Evolutionary conservation across 2,329 filamentous ascomycete genomes (phyloP).

Genomic region (Didymella pinodella): DNA sequence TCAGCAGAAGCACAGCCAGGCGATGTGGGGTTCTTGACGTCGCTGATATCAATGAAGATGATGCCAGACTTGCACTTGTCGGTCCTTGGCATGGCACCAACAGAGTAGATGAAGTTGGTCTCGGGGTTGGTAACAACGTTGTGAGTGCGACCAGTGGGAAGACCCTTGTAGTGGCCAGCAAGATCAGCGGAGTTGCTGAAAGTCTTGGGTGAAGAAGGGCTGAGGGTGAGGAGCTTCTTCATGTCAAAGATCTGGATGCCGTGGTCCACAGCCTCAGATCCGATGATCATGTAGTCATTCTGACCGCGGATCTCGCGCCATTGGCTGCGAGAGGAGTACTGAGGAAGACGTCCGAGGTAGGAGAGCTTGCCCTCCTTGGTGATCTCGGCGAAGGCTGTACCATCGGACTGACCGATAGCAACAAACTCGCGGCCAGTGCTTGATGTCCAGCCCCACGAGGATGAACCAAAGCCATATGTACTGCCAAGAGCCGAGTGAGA

Average conservation of each 20-base stretch:
- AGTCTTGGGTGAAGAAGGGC: conserved; percentile 46
- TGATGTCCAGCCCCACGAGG: conserved; percentile 63
- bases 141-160: conserved; percentile 49
- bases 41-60: conserved; percentile 66
- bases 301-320: conserved; percentile 63
- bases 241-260: conserved; percentile 71
- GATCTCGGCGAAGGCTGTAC: conserved; percentile 64
- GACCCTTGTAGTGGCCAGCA: conserved; percentile 45
- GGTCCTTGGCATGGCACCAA: conserved; percentile 46
- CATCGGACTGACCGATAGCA: conserved; percentile 63
- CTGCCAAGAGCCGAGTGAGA: conserved; percentile 63
- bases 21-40: conserved; percentile 61
- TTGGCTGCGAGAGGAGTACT: conserved; percentile 55
- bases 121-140: conserved; percentile 51
- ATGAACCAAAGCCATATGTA: conserved; percentile 53
- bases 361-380: conserved; percentile 58
- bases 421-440: conserved; percentile 63
- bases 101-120: conserved; percentile 50
- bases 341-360: conserved; percentile 63
- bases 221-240: conserved; percentile 54
- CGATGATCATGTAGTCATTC: conserved; percentile 56
- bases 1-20: conserved; percentile 64
- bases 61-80: conserved; percentile 61
- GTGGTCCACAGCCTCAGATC: conserved; percentile 55
- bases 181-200: conserved; percentile 47